Evolutionary conservation across 768 basidiomycete species (phyloP).

Genomic region (Phylloporus rhodoxanthus): DNA sequence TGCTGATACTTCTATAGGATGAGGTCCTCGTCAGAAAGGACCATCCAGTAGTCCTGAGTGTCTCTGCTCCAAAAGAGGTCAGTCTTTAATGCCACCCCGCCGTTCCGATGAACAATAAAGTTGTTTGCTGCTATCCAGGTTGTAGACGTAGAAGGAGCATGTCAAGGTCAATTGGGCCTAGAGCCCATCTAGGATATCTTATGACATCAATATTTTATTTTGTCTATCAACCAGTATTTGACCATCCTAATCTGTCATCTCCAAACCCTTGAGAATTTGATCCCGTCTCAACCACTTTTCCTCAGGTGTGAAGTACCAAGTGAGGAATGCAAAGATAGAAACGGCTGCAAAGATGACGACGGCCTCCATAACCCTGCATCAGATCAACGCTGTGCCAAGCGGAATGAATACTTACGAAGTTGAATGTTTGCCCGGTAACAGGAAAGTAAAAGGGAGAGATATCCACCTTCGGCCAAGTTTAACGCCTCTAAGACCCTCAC

Average conservation of each 20-base stretch:
- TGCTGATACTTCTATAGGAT: conserved; percentile 38
- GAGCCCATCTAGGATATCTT: conserved; percentile 38
- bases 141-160: conserved; percentile 73
- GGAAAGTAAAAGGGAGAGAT: conserved; percentile 88
- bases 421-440: conserved; percentile 68
- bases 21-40: conserved; percentile 66
- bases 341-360: conserved; percentile 73
- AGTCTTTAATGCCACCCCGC: conserved; percentile 2
- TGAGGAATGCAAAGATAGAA: conserved; percentile 68
- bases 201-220: conserved; percentile 1
- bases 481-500: conserved; percentile 3
- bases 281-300: conserved; percentile 75
- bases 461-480: conserved; percentile 48
- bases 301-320: conserved; percentile 76
- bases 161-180: conserved; percentile 66
- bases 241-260: conserved; percentile 11
- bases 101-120: conserved; percentile 2
- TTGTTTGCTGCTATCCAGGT: conserved; percentile 36
- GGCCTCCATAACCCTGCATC: conserved; percentile 42
- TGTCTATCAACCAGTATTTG: background rate
- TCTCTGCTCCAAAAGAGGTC: conserved; percentile 80
- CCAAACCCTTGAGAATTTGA: conserved; percentile 49
- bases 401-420: conserved; percentile 57
- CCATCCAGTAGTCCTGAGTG: conserved; percentile 58
- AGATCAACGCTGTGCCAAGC: conserved; percentile 1